These are phyloP conservation scores for Dioscorea alata DNA, from an alignment of 106 monocot species.

Conservation along the genomic window DNA sequence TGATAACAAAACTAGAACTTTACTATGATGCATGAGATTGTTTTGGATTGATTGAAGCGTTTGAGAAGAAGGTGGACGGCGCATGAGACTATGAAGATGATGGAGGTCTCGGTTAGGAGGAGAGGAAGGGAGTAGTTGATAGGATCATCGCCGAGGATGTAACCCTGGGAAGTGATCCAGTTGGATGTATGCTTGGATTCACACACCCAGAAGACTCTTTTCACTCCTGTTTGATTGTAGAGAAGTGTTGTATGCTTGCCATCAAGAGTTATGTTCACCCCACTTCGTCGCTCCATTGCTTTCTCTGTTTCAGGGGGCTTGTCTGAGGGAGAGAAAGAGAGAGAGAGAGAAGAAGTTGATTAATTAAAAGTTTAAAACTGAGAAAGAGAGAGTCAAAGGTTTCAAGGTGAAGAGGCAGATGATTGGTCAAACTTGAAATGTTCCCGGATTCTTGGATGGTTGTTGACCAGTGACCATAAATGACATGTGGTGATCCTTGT, in stretches of 20 bases:
- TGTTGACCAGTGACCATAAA: too few species aligned
- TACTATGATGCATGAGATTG: conserved; percentile 24
- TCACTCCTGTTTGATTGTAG: conserved; percentile 9
- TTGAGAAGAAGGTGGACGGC: conserved; percentile 18
- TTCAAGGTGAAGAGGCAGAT: background rate
- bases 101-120: conserved; percentile 10
- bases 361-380: too few species aligned
- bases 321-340: background rate
- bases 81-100: conserved; percentile 11
- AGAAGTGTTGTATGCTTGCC: background rate
- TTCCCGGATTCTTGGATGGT: too few species aligned
- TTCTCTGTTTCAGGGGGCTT: background rate
- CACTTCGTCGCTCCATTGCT: too few species aligned
- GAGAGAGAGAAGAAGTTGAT: background rate
- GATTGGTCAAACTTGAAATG: background rate
- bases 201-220: background rate
- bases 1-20: background rate
- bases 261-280: too few species aligned
- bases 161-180: conserved; percentile 16
- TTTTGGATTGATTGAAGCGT: conserved; percentile 15
- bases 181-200: conserved; percentile 7
- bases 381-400: too few species aligned
- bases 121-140: conserved; percentile 24
- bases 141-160: conserved; percentile 30
- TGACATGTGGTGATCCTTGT: too few species aligned